Base-by-base conservation (phyloP, 2,329 filamentous ascomycete genomes). In the Colletotrichum chlorophyti region DNA sequence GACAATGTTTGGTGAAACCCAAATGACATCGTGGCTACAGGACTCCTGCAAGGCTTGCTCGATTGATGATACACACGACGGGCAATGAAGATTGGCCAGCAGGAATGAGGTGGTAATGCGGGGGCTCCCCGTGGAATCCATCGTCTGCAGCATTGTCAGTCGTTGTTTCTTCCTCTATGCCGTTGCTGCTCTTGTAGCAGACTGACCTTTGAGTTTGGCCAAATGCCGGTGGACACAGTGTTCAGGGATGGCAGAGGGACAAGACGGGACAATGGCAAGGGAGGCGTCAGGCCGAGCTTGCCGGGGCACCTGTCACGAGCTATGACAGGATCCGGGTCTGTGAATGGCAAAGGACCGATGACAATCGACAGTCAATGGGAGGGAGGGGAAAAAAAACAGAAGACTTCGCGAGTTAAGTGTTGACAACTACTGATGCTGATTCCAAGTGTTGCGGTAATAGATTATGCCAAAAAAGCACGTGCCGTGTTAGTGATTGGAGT, bases 11-110 rank as follows among this genome's bases (percentile, higher is more conserved):
- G 88, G 83, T 62, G 87, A 88, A 26, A 91, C 82, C 75, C 83
- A 86, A 52, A 68, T 77, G 76, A 77, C 75, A 67, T 69, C 82
- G 74, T 67, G 71, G 50, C 65, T 68, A 64, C 74, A 83, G 17
- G 71, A 70, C 40, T 76, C 79, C 58, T 70, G 77, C 58, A 92
- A 74, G 58, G 82, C 79, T 51, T 81, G 76, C 66, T 85, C 80
- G 68, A 93, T 91, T 64, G 82, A 79, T 31, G 83, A 82, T 46
- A 91, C 85, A 70, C 90, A 93, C 60, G 88, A 90, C 12, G 89
- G 86, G 74, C 90, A 92, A 73, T 93, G 90, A n/a, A 93, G 79
- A 71, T 93, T 92, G 61, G 82, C 84, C 65, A 93, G 77, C 61
- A 91, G 79, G 67, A 89, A 85, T 29, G 84, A 87, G 2, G 84